Evolutionary conservation across 2,329 filamentous ascomycete genomes (phyloP).

Genomic region (Mycosphaerelloides madeirae): DNA sequence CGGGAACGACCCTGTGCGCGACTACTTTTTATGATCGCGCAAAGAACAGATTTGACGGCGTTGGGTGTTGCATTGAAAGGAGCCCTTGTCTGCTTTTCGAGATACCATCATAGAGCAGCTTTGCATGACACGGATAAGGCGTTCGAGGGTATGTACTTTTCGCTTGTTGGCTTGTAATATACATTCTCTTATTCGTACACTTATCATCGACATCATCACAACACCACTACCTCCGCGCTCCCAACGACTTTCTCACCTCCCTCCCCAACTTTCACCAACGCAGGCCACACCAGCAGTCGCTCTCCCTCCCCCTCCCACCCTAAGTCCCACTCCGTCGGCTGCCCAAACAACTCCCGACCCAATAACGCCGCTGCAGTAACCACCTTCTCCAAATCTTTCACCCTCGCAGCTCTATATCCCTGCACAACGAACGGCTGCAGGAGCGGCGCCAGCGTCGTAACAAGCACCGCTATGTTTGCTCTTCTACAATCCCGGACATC

Average conservation of each 20-base stretch:
- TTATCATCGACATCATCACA: constrained; percentile 6
- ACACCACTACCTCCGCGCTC: background rate
- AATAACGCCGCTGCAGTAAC: constrained; percentile 14
- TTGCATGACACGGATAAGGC: constrained; percentile 4
- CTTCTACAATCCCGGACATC: no score
- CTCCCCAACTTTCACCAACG: constrained; percentile 16
- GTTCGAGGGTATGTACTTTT: background rate
- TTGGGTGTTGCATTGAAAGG: constrained; percentile 7
- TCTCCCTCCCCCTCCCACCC: constrained; percentile 14
- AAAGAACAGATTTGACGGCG: constrained; percentile 11
- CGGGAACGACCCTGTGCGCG: constrained; percentile 67
- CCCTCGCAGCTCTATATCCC: constrained; percentile 12
- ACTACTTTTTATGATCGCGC: constrained; percentile 59
- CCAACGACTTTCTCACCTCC: constrained; percentile 6
- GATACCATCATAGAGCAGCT: constrained; percentile 13
- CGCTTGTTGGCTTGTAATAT: background rate
- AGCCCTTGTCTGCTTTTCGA: background rate
- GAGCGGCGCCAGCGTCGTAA: constrained; percentile 7
- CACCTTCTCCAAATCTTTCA: constrained; percentile 14
- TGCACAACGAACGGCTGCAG: constrained; percentile 13
- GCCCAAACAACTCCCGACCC: constrained; percentile 17
- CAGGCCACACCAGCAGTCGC: constrained; percentile 16
- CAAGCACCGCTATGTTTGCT: no score
- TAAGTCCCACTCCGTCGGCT: constrained; percentile 18
- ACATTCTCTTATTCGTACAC: constrained; percentile 8